A percentile compares a stretch with the other conserved stretches of the same genome.
Conservation (phyloP, 2,329 filamentous ascomycete species). For the Diatrype stigma region DNA sequence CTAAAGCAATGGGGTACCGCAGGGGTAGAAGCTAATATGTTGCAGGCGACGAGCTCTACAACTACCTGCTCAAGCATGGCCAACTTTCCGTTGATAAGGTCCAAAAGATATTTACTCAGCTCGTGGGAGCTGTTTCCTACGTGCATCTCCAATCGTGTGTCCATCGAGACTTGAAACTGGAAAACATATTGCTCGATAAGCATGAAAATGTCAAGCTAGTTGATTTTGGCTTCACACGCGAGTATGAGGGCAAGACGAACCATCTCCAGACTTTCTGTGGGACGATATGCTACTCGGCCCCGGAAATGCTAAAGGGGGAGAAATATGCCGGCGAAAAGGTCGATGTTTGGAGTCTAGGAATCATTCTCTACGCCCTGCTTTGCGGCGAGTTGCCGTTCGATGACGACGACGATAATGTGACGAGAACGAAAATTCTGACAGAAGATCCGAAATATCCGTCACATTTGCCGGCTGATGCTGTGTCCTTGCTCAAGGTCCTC, state of each 20-base stretch:
- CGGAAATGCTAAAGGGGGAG: slow-evolving; percentile 97
- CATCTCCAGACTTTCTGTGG: slow-evolving; percentile 97
- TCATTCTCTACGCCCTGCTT: slow-evolving; percentile 78
- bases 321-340: slow-evolving; percentile 98
- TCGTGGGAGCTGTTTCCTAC: slow-evolving; percentile 91
- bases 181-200: slow-evolving; percentile 94
- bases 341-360: slow-evolving; percentile 88
- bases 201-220: slow-evolving; percentile 96
- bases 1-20: background rate
- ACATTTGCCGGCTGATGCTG: slow-evolving; percentile 71
- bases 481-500: slow-evolving; percentile 71
- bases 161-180: slow-evolving; percentile 92
- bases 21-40: slow-evolving; percentile 21
- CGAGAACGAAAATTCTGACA: slow-evolving; percentile 77
- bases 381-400: slow-evolving; percentile 90
- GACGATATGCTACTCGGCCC: slow-evolving; percentile 94
- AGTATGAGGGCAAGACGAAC: slow-evolving; percentile 93
- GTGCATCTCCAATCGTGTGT: slow-evolving; percentile 95
- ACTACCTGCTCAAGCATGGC: slow-evolving; percentile 85
- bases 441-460: slow-evolving; percentile 85
- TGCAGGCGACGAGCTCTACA: slow-evolving; percentile 90
- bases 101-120: slow-evolving; percentile 91
- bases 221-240: slow-evolving; percentile 95
- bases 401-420: slow-evolving; percentile 87
- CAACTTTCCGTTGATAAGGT: slow-evolving; percentile 80